These are phyloP conservation scores for Coemansia reversa DNA, from an alignment of 192 early-diverging fungal genomes.

Conservation along the genomic window DNA sequence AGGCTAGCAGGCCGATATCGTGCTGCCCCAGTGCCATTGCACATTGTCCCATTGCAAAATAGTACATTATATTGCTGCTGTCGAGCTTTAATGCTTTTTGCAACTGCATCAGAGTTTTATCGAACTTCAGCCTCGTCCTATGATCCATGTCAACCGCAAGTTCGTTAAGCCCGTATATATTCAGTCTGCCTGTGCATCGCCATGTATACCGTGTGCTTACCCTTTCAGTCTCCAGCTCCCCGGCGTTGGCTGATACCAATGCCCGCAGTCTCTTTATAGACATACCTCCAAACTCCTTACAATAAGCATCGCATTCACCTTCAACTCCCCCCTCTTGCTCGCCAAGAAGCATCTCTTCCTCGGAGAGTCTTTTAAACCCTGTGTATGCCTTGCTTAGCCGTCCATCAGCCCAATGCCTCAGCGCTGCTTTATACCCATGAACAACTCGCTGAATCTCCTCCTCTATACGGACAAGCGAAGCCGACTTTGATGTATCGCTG, in stretches of 20 bases:
- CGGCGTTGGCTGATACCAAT: conserved; percentile 23
- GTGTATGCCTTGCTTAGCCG: conserved; percentile 12
- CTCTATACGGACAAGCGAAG: conserved; percentile 20
- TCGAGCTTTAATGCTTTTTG: conserved; percentile 20
- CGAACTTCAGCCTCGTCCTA: background rate
- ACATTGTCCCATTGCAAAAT: conserved; percentile 34
- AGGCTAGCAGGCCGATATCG: conserved; percentile 28
- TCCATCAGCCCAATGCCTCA: conserved; percentile 26
- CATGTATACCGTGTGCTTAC: background rate
- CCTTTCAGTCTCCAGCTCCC: conserved; percentile 6
- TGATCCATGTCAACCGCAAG: background rate
- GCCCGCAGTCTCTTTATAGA: conserved; percentile 26
- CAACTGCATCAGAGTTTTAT: conserved; percentile 12
- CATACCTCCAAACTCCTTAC: conserved; percentile 41
- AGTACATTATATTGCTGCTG: conserved; percentile 8
- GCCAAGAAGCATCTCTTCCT: conserved; percentile 8
- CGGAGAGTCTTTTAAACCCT: conserved; percentile 14
- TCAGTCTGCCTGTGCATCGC: background rate
- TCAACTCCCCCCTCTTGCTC: conserved; percentile 26
- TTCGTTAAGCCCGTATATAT: background rate
- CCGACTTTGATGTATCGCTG: background rate
- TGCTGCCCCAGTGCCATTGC: conserved; percentile 29
- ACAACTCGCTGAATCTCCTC: conserved; percentile 30
- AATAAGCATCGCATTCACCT: conserved; percentile 40
- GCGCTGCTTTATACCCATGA: conserved; percentile 25